Conservation (phyloP, 1,284 basidiomycete species). For the Hymenochaete sp. region DNA sequence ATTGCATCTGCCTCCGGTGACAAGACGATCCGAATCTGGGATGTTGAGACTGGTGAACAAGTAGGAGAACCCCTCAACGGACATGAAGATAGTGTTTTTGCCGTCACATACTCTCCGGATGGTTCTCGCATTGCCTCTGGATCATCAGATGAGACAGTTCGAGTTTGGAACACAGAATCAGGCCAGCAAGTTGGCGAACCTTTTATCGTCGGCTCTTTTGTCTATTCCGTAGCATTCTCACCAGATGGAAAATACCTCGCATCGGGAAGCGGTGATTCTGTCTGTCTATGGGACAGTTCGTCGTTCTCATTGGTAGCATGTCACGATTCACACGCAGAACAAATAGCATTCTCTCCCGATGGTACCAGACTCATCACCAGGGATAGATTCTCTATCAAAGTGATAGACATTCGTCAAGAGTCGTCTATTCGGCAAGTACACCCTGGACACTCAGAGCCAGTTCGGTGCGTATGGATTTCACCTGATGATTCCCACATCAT, state of each 20-base stretch:
- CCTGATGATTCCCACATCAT: no score
- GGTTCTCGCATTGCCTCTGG: not conserved
- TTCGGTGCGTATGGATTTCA: no score
- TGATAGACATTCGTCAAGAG: no score
- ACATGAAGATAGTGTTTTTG: not conserved
- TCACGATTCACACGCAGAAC: no score
- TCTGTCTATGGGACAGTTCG: not conserved
- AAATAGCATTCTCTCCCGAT: no score
- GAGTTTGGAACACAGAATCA: not conserved
- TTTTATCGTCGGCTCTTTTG: not conserved
- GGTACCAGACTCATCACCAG: no score
- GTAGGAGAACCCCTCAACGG: not conserved
- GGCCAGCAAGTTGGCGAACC: not conserved
- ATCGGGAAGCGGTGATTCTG: not conserved
- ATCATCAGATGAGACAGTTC: not conserved
- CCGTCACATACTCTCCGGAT: conserved; percentile 1
- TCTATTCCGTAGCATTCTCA: not conserved
- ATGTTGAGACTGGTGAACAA: no score
- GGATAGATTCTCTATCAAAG: no score
- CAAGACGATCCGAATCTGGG: not conserved
- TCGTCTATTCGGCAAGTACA: no score
- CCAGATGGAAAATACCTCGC: not conserved
- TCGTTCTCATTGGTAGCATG: no score
- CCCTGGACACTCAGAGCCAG: no score
- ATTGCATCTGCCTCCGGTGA: conserved; percentile 1